Percentiles rank a stretch among this genome's conserved stretches.
phyloP scores from a whole-genome alignment of 1,284 basidiomycete genomes.

The Cerrena zonata region DNA sequence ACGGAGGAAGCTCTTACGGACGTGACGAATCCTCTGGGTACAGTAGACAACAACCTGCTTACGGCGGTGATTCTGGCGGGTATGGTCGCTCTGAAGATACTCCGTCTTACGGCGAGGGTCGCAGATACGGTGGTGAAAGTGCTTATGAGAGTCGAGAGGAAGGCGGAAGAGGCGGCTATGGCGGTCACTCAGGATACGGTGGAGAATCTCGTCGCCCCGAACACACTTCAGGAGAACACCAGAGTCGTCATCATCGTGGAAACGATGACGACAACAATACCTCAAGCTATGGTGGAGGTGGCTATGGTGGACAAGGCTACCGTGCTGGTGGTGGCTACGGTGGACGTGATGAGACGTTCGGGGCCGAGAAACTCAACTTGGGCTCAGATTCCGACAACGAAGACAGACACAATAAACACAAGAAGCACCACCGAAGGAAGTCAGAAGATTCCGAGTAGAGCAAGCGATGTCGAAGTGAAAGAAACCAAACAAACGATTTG shows the following conservation, averaged over 20 bases:
- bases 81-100: background rate
- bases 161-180: constrained; percentile 9
- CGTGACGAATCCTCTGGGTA: constrained; percentile 9
- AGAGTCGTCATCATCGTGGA: background rate
- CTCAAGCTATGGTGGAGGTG: background rate
- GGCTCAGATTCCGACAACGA: constrained; percentile 13
- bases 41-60: constrained; percentile 1
- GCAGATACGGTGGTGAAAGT: background rate
- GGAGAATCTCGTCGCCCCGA: background rate
- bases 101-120: background rate
- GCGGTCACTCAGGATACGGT: constrained; percentile 2
- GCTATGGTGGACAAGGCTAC: constrained; percentile 10
- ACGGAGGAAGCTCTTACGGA: background rate
- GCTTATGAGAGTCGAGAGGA: background rate
- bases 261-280: background rate
- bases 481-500: background rate
- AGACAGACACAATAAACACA: constrained; percentile 13
- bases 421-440: constrained; percentile 3
- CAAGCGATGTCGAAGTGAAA: background rate
- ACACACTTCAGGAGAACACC: background rate
- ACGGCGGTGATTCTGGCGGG: background rate
- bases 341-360: constrained; percentile 21
- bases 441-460: background rate
- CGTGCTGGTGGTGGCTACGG: constrained; percentile 10
- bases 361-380: constrained; percentile 22